Evolutionary conservation across 2,329 filamentous ascomycete genomes (phyloP).

Genomic region (Talaromyces sp.): DNA sequence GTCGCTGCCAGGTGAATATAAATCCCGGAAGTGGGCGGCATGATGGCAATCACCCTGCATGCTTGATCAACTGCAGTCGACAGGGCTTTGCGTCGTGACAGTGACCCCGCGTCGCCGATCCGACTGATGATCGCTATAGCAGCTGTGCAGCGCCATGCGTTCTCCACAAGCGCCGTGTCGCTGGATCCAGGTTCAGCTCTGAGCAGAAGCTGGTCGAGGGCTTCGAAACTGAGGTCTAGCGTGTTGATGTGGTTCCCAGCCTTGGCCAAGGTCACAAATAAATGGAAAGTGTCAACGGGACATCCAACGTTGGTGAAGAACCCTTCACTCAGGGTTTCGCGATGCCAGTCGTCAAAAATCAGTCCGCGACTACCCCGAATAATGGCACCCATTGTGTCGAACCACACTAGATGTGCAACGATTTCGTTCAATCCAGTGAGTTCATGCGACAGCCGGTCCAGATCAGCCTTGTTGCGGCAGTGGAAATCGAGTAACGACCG

Average conservation of each 20-base stretch:
- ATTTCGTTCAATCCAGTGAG: slow-evolving; percentile 40
- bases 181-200: slow-evolving; percentile 11
- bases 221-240: slow-evolving; percentile 17
- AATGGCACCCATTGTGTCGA: slow-evolving; percentile 37
- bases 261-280: slow-evolving; percentile 35
- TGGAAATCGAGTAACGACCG: slow-evolving; percentile 42
- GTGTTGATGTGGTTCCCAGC: slow-evolving; percentile 15
- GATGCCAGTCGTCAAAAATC: slow-evolving; percentile 45
- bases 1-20: slow-evolving; percentile 41
- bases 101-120: slow-evolving; percentile 3
- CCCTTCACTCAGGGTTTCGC: slow-evolving; percentile 29
- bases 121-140: slow-evolving; percentile 32
- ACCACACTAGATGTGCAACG: slow-evolving; percentile 42
- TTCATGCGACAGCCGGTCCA: slow-evolving; percentile 31
- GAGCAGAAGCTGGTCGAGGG: slow-evolving; percentile 21
- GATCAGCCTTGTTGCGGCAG: slow-evolving; percentile 33
- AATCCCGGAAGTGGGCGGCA: slow-evolving; percentile 34
- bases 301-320: slow-evolving; percentile 42
- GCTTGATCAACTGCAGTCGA: slow-evolving; percentile 33
- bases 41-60: slow-evolving; percentile 34
- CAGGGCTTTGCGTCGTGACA: slow-evolving; percentile 21
- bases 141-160: slow-evolving; percentile 36
- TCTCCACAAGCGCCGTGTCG: slow-evolving; percentile 24
- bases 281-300: slow-evolving; percentile 36
- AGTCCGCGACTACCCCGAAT: slow-evolving; percentile 22